Evolutionary conservation across 345 rosid genomes (phyloP).

Genomic region (Limnanthes douglasii): DNA sequence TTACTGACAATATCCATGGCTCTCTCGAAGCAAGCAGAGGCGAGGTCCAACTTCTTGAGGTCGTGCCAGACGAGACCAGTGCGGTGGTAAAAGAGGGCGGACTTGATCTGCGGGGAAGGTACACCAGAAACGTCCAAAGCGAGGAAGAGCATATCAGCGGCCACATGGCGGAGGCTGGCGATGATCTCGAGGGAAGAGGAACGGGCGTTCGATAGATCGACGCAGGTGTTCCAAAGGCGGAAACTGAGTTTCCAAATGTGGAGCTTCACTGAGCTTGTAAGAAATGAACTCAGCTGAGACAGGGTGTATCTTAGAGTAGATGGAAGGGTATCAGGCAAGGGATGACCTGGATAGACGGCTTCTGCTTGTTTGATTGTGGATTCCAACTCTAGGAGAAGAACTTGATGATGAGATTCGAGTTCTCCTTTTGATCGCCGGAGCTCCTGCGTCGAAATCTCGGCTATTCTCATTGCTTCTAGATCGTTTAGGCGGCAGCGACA

Average conservation of each 20-base stretch:
- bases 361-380: constrained; percentile 47
- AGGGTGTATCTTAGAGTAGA: constrained; percentile 37
- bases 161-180: constrained; percentile 54
- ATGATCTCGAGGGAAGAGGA: constrained; percentile 20
- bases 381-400: constrained; percentile 51
- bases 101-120: constrained; percentile 58
- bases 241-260: constrained; percentile 79
- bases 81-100: constrained; percentile 65
- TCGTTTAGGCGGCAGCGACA: constrained; percentile 16
- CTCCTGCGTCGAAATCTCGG: constrained; percentile 67
- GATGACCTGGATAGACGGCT: constrained; percentile 14
- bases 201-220: constrained; percentile 57
- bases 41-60: constrained; percentile 49
- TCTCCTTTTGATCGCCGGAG: constrained; percentile 15
- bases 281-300: constrained; percentile 42
- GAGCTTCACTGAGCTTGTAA: constrained; percentile 47
- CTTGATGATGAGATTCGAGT: constrained; percentile 10
- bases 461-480: constrained; percentile 44
- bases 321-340: constrained; percentile 30
- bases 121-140: constrained; percentile 50
- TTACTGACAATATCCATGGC: constrained; percentile 67
- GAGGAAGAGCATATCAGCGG: constrained; percentile 75
- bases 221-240: constrained; percentile 94
- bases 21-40: constrained; percentile 74
- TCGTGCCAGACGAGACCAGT: constrained; percentile 62